phyloP scores from a whole-genome alignment of 768 basidiomycete genomes.

The Leccinellum rugosiceps region DNA sequence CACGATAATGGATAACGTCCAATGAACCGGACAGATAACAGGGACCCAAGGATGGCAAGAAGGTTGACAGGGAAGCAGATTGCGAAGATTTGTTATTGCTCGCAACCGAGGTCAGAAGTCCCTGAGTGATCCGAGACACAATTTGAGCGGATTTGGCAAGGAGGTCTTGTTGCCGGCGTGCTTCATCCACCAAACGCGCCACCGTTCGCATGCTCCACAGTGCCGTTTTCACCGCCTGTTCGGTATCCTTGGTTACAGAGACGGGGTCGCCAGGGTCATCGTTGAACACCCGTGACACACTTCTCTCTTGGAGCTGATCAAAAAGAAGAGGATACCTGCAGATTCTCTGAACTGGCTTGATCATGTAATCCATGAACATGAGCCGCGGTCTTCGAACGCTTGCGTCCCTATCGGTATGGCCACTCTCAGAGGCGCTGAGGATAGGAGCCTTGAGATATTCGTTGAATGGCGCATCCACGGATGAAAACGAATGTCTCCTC shows the following conservation, averaged over 20 bases:
- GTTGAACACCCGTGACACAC: neutral
- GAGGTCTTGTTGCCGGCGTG: slow-evolving; percentile 62
- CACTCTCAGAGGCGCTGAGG: slow-evolving; percentile 29
- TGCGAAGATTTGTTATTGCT: slow-evolving; percentile 30
- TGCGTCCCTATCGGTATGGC: slow-evolving; percentile 29
- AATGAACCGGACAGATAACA: slow-evolving; percentile 82
- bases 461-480: slow-evolving; percentile 43
- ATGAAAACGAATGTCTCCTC: slow-evolving; percentile 46
- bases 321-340: slow-evolving; percentile 94
- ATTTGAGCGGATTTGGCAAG: slow-evolving; percentile 66
- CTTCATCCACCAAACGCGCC: slow-evolving; percentile 78
- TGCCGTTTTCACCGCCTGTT: slow-evolving; percentile 38
- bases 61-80: slow-evolving; percentile 46
- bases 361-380: slow-evolving; percentile 82
- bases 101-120: slow-evolving; percentile 27
- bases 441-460: slow-evolving; percentile 32
- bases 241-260: neutral
- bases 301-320: slow-evolving; percentile 51
- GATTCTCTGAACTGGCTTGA: slow-evolving; percentile 95
- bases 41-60: slow-evolving; percentile 71
- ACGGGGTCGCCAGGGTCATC: neutral
- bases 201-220: slow-evolving; percentile 72
- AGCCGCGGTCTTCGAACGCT: slow-evolving; percentile 40
- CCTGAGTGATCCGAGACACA: slow-evolving; percentile 56
- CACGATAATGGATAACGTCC: slow-evolving; percentile 76